Evolutionary conservation across 108 stramenopile species (phyloP).

Genomic region (Fistulifera pelliculosa): DNA sequence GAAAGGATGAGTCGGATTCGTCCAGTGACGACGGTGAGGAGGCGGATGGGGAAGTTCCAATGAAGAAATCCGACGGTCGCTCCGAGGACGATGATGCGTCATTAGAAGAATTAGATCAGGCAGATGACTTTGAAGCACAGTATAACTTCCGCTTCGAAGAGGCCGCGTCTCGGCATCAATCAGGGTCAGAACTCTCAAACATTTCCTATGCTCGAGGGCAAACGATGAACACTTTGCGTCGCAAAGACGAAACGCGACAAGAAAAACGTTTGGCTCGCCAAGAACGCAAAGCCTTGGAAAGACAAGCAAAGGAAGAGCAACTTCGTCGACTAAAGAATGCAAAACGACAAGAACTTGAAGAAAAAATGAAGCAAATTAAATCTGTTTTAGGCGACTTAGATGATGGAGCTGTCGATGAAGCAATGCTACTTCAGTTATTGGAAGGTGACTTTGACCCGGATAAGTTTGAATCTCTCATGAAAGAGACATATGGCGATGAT

Average conservation of each 20-base stretch:
- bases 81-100: slow-evolving; percentile 74
- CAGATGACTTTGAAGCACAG: slow-evolving; percentile 94
- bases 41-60: slow-evolving; percentile 8
- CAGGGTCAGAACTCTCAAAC: slow-evolving; percentile 58
- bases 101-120: slow-evolving; percentile 78
- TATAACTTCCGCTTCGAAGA: slow-evolving; percentile 99
- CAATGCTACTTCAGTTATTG: slow-evolving; percentile 69
- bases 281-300: slow-evolving; percentile 91
- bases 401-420: slow-evolving; percentile 46
- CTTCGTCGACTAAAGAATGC: slow-evolving; percentile 92
- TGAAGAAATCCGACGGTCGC: slow-evolving; percentile 9
- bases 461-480: slow-evolving; percentile 82
- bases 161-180: slow-evolving; percentile 40
- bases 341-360: slow-evolving; percentile 82
- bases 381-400: slow-evolving; percentile 51
- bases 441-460: slow-evolving; percentile 97
- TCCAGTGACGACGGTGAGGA: slow-evolving; percentile 12
- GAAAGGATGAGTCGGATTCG: slow-evolving; percentile 20
- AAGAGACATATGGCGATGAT: slow-evolving; percentile 89
- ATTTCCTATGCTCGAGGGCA: slow-evolving; percentile 71
- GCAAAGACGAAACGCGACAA: slow-evolving; percentile 87
- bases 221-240: slow-evolving; percentile 69
- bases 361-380: slow-evolving; percentile 74
- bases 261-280: slow-evolving; percentile 79
- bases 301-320: slow-evolving; percentile 90